Evolutionary conservation across 2,329 filamentous ascomycete genomes (phyloP).

Genomic region (Penicillium decumbens): DNA sequence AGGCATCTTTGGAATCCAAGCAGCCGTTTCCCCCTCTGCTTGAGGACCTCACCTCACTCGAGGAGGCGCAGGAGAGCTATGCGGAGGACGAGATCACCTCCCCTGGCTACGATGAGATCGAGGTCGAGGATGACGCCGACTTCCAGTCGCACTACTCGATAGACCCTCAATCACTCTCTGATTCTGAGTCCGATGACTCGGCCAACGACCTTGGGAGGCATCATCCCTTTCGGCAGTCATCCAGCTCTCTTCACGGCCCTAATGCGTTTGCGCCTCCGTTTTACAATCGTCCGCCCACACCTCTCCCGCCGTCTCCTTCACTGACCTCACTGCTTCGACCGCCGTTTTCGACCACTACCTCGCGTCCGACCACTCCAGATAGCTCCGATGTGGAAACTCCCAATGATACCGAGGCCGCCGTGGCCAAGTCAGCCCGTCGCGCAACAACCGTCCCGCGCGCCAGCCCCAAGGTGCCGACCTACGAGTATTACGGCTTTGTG

Average conservation of each 20-base stretch:
- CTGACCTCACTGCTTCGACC: conserved; percentile 83
- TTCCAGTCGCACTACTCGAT: conserved; percentile 46
- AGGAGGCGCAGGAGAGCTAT: conserved; percentile 21
- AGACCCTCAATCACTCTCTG: conserved; percentile 37
- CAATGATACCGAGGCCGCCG: conserved; percentile 56
- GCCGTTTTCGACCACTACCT: conserved; percentile 62
- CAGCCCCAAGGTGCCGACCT: conserved; percentile 91
- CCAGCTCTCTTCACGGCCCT: conserved; percentile 39
- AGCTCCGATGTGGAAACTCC: conserved; percentile 76
- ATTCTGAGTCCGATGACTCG: conserved; percentile 33
- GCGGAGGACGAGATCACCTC: conserved; percentile 28
- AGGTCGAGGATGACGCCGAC: conserved; percentile 40
- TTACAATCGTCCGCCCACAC: conserved; percentile 94
- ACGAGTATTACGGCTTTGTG: conserved; percentile 99
- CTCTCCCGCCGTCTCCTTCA: conserved; percentile 85
- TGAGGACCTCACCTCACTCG: conserved; percentile 24
- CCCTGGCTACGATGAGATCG: conserved; percentile 27
- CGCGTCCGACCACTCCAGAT: conserved; percentile 88
- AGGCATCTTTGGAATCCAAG: conserved; percentile 28
- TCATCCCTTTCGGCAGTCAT: conserved; percentile 40
- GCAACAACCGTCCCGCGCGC: conserved; percentile 70
- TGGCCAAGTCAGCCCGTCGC: conserved; percentile 56
- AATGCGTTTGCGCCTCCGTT: conserved; percentile 72
- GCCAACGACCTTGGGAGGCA: conserved; percentile 31
- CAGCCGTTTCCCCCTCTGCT: conserved; percentile 34